Base-by-base conservation (phyloP, 768 basidiomycete genomes). In the Boletus coccyginus region DNA sequence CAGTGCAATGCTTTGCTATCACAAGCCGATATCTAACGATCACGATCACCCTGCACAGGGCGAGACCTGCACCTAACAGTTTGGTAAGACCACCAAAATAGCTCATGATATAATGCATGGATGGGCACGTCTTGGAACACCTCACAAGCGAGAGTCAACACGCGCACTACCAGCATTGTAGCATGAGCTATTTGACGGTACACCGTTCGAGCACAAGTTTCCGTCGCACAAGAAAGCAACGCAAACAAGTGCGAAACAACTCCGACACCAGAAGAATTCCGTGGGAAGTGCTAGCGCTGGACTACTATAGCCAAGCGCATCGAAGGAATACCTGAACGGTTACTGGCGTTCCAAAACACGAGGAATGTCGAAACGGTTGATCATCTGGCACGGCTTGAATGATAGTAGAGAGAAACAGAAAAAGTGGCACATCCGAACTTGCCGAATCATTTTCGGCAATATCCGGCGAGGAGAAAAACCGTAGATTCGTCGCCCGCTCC, bases 41-140 rank as follows among this genome's bases (percentile, higher is more conserved):
- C 21, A 46, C 12, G 16, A 33, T 5, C 29, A 52, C 16, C 8
- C 44, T 12, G 7, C 19, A 48, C 11, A 14, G 21, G 9, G 32
- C 6, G 10, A 7, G 13, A 13, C 45, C 19, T 50, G 16, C 10
- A 43, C 11, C 21, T 27, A 19, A 19, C 44, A 21, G 21, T 21
- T 21, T n/a, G 44, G 44, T 1, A 31, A 33, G 24, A 55, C 44
- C 9, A 35, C 14, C 19, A 17, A 31, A 52, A 62, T 55, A 62
- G 51, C 33, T 59, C 62, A 59, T 53, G 57, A 53, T 51, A 62
- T 21, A 55, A 62, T 50, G 51, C 53, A 27, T 31, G 31, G 11
- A 39, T 31, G 35, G 19, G 27, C 60, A 43, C 29, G 45, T 42
- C 32, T 47, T 33, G 32, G 38, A 16, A 17, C 16, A 9, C 11